Evolutionary conservation across 768 basidiomycete genomes (phyloP), one percentile per base, ranked within the genome.

Genomic region (Nidularia sp.): DNA sequence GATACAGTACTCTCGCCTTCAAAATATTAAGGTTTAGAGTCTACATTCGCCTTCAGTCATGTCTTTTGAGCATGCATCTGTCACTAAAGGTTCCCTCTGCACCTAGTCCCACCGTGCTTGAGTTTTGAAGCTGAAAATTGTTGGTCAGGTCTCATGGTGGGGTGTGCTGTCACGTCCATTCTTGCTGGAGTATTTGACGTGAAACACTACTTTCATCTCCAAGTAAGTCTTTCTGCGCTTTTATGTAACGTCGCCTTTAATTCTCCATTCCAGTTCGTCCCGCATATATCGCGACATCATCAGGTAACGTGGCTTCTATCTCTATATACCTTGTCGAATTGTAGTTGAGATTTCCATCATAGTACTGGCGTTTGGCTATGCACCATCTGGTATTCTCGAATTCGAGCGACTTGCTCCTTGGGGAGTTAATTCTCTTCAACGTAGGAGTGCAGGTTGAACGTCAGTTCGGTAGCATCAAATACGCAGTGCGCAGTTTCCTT

Each of bases 131-230:
- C 41, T 34, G 15, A 25, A 49, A 18, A 47, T 41, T 9, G 34
- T 34, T 54, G 13, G 55, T 32, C 57, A 95, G 93, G 86, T 32
- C 70, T 93, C 53, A 93, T 96, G 84, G 70, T 92, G 52, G 72
- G 75, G 47, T 72, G 81, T 44, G 92, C 83, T 32, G 53, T 90
- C 44, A 78, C 83, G 2, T 90, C 94, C n/a, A 73, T 94, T 50
- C 62, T 83, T 5, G 84, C 78, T 44, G 86, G 90, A 1, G 64
- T 96, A 33, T 88, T 94, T 62, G 93, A 94, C 60, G 71, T 91
- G 58, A 96, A 95, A 65, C 86, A 93, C 61, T 90, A 93, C 65
- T 78, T 93, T 53, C 90, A 94, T 65, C 74, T 97, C 2, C 93
- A 90, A 72, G 87, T 84, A 56, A 57, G 75, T 58, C 31, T 10